Percentiles rank a stretch among this genome's conserved stretches.
phyloP scores from a whole-genome alignment of 176 grass and related monocot genomes.

The Eragrostis curvula region DNA sequence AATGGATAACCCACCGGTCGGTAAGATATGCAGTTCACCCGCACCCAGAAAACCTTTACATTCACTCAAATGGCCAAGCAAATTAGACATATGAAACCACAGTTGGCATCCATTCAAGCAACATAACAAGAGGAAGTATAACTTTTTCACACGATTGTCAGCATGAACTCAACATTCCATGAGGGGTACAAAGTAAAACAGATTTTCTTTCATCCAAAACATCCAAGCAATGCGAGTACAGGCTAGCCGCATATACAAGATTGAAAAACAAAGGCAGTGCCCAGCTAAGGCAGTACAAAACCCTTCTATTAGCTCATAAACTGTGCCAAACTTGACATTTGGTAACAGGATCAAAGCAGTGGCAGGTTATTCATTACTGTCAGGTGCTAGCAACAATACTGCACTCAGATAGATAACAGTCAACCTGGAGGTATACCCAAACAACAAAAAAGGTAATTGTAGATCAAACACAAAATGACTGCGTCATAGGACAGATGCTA shows the following conservation, averaged over 20 bases:
- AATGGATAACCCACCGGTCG: too few relatives aligned
- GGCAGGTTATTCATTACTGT: conserved; percentile 51
- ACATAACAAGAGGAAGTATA: background rate
- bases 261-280: background rate
- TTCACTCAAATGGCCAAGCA: background rate
- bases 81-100: background rate
- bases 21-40: too few relatives aligned
- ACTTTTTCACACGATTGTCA: background rate
- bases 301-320: conserved; percentile 22
- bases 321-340: conserved; percentile 32
- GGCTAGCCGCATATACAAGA: background rate
- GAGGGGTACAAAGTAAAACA: background rate
- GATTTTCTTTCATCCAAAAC: background rate
- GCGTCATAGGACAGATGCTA: conserved; percentile 13
- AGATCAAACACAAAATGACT: conserved; percentile 35
- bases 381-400: conserved; percentile 44
- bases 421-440: conserved; percentile 31
- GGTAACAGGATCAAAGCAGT: conserved; percentile 41
- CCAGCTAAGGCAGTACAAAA: conserved; percentile 34
- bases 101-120: background rate
- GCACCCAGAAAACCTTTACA: background rate
- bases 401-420: conserved; percentile 25
- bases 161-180: background rate
- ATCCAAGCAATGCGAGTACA: background rate
- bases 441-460: conserved; percentile 39